Percentiles rank a stretch among this genome's conserved stretches.
phyloP scores from a whole-genome alignment of 768 basidiomycete species.

The Lepiota subincarnata region DNA sequence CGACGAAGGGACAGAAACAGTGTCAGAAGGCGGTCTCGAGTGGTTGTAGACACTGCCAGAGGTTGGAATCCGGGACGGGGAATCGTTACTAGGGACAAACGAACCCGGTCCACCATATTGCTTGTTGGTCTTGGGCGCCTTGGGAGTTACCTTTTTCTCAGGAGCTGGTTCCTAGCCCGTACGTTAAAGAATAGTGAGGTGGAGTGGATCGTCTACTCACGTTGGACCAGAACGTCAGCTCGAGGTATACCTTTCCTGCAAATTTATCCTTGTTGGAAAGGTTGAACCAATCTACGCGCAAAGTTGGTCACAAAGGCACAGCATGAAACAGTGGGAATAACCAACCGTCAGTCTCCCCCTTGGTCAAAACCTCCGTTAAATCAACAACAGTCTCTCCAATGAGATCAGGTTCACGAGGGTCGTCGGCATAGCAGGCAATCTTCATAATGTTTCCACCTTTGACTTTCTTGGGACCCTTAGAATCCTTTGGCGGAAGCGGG shows the following conservation, averaged over 20 bases:
- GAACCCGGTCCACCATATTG: conserved; percentile 79
- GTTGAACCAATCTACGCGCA: conserved; percentile 83
- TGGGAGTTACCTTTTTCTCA: conserved; percentile 56
- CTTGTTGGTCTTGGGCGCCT: conserved; percentile 45
- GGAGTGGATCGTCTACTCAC: conserved; percentile 39
- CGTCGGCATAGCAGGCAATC: conserved; percentile 91
- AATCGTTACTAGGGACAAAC: conserved; percentile 55
- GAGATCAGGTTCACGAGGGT: conserved; percentile 89
- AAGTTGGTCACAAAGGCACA: not conserved
- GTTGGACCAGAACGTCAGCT: conserved; percentile 96
- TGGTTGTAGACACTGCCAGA: conserved; percentile 32
- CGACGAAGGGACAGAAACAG: conserved; percentile 44
- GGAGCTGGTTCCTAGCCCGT: conserved; percentile 65
- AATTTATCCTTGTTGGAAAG: conserved; percentile 89
- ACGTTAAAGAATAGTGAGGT: conserved; percentile 6
- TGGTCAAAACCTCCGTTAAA: conserved; percentile 84
- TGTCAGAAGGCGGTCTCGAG: conserved; percentile 39
- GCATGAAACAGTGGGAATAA: conserved; percentile 2
- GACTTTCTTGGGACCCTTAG: conserved; percentile 43
- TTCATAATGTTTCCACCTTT: conserved; percentile 74
- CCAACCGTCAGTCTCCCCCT: conserved; percentile 96
- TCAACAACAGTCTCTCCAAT: conserved; percentile 91
- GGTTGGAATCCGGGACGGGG: conserved; percentile 28
- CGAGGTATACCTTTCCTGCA: conserved; percentile 92
- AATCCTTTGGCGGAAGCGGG: conserved; percentile 63